These are phyloP conservation scores for Lachancea fermentati DNA, from an alignment of 805 yeast genomes.

Conservation along the genomic window DNA sequence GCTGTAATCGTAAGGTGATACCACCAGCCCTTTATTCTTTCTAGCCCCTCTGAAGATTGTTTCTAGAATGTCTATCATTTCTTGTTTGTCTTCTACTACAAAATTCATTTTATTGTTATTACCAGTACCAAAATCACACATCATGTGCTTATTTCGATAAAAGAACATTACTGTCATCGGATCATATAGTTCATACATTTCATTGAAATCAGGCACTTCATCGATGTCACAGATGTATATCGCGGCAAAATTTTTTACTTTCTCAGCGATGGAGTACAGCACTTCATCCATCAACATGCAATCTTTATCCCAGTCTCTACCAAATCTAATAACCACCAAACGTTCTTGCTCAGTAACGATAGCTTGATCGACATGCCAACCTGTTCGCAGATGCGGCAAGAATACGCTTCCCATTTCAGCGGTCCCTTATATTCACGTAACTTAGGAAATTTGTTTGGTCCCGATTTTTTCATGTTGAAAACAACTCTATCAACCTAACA, in stretches of 20 bases:
- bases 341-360: constrained; percentile 89
- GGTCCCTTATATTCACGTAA: not conserved
- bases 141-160: constrained; percentile 88
- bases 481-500: not conserved
- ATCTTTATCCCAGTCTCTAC: constrained; percentile 66
- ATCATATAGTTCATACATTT: constrained; percentile 50
- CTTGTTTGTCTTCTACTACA: constrained; percentile 72
- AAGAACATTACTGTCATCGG: constrained; percentile 93
- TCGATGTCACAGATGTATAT: constrained; percentile 85
- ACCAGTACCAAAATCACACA: constrained; percentile 98
- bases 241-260: constrained; percentile 81
- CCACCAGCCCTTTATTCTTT: constrained; percentile 88
- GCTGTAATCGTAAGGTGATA: constrained; percentile 67
- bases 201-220: constrained; percentile 84
- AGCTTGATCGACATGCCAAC: constrained; percentile 98
- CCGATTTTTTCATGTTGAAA: not conserved
- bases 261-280: constrained; percentile 71
- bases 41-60: constrained; percentile 85
- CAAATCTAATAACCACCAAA: constrained; percentile 83
- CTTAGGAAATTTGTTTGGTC: not conserved
- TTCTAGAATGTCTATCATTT: constrained; percentile 85
- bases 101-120: constrained; percentile 92
- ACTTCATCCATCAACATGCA: constrained; percentile 91
- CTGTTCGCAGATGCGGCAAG: constrained; percentile 72
- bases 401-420: constrained; percentile 74